These are phyloP conservation scores for Leccinum pellstonianum DNA, from an alignment of 768 basidiomycete species.

Conservation along the genomic window DNA sequence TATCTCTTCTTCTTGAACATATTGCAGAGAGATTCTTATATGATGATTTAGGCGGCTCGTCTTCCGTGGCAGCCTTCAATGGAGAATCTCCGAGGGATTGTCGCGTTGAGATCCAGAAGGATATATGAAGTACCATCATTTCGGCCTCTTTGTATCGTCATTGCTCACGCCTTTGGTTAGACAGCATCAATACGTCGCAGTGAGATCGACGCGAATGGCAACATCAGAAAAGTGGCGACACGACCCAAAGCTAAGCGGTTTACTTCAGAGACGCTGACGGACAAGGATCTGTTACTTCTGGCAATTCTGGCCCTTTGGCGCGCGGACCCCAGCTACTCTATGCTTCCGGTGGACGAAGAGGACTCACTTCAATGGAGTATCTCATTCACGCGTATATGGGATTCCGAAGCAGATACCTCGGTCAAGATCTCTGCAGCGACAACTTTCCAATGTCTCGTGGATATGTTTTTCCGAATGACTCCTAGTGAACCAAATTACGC, in stretches of 20 bases:
- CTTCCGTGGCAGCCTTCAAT: constrained; percentile 58
- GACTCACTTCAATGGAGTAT: constrained; percentile 49
- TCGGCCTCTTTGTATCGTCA: constrained; percentile 3
- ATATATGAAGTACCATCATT: constrained; percentile 52
- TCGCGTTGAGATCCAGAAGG: constrained; percentile 49
- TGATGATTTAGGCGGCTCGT: constrained; percentile 42
- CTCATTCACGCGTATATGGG: constrained; percentile 54
- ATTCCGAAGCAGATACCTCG: constrained; percentile 57
- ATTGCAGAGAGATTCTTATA: constrained; percentile 9
- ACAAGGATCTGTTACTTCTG: constrained; percentile 68
- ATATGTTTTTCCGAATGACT: constrained; percentile 44
- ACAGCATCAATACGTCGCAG: constrained; percentile 50
- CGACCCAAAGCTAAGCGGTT: constrained; percentile 64
- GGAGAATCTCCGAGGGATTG: constrained; percentile 42
- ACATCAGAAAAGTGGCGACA: constrained; percentile 47
- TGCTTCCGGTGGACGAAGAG: constrained; percentile 41
- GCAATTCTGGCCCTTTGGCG: constrained; percentile 73
- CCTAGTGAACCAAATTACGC: constrained; percentile 38
- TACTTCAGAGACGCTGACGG: constrained; percentile 57
- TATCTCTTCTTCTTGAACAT: constrained; percentile 27
- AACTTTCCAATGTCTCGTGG: constrained; percentile 46
- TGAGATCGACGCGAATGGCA: constrained; percentile 61
- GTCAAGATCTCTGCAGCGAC: constrained; percentile 62
- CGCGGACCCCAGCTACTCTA: constrained; percentile 51
- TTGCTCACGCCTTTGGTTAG: constrained; percentile 34